Base-by-base conservation (phyloP, 1,284 basidiomycete species). In the Pseudozyma sp. region DNA sequence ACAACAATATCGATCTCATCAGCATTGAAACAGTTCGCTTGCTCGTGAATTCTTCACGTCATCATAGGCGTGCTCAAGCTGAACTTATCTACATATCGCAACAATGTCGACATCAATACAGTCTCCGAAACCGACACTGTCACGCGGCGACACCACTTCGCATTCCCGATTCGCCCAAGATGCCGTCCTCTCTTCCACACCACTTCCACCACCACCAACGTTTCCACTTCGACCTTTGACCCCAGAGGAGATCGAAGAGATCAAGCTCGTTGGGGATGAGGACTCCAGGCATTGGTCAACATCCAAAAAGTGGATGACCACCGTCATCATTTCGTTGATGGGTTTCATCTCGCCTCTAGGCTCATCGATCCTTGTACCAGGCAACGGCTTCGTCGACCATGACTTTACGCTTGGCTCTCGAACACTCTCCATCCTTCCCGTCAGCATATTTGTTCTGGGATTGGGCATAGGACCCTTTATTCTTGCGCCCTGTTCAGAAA, bases 401-500 rank as follows among this genome's bases (percentile, higher is more conserved):
- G 44, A 48, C 13, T 76, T 81, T 47, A 19, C 51, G 10, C 56
- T 82, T 6, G 45, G 31, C 31, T 76, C 76, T 14, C 70, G 70
- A 3, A 68, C 65, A 2, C 52, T 79, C 1, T 70, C 76, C 18
- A 45, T 81, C 5, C 57, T 82, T 1, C 80, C 80, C 31, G 76
- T 81, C 9, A 74, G 69, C 21, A 40, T 80, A 25, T 82, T 78
- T 42, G 75, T 81, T 16, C 47, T 81, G 5, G 77, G 80, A n/a
- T 62, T 77, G 9, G 75, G 80, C 4, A 69, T 79, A 9, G 87
- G 87, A 0, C 87, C 87, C 0, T 88, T 88, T 74, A 42, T 87
- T 10, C 86, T 87, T 52, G 86, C 87, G 0, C 87, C 87, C 0
- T 84, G 87, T 11, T 83, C 82, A 5, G 87, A 88, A 78, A 83